Conservation (phyloP, 2,329 filamentous ascomycete genomes). For the Penicillium griseofulvum region DNA sequence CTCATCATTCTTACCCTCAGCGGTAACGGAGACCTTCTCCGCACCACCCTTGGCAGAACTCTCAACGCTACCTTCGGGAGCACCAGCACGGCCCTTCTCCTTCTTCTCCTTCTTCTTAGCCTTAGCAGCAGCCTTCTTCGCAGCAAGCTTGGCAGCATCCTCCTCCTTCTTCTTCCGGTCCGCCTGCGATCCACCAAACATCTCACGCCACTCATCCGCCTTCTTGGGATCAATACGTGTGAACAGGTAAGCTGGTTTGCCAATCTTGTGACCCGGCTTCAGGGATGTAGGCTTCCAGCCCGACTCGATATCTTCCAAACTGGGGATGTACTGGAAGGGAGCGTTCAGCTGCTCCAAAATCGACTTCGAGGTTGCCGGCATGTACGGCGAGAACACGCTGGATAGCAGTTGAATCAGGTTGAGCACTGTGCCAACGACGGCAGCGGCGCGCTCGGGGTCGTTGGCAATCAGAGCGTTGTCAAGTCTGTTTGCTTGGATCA, state of each 20-base stretch:
- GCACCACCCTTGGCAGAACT: slow-evolving; percentile 36
- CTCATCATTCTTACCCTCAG: slow-evolving; percentile 30
- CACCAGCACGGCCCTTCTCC: slow-evolving; percentile 31
- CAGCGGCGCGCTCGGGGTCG: slow-evolving; percentile 58
- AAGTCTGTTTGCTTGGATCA: slow-evolving; percentile 60
- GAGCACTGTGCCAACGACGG: slow-evolving; percentile 72
- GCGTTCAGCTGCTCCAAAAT: slow-evolving; percentile 75
- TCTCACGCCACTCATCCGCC: slow-evolving; percentile 76
- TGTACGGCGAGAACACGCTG: slow-evolving; percentile 75
- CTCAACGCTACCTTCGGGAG: slow-evolving; percentile 34
- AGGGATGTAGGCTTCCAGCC: slow-evolving; percentile 62
- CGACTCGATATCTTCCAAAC: slow-evolving; percentile 48
- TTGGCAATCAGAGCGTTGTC: slow-evolving; percentile 61
- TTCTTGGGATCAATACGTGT: slow-evolving; percentile 78
- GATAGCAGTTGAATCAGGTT: slow-evolving; percentile 83
- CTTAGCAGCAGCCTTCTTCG: slow-evolving; percentile 40
- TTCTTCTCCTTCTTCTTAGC: slow-evolving; percentile 36
- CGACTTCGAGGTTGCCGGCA: slow-evolving; percentile 71
- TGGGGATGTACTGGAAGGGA: slow-evolving; percentile 60
- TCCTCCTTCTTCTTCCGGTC: slow-evolving; percentile 68
- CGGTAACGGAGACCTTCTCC: slow-evolving; percentile 24
- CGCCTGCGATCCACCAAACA: slow-evolving; percentile 66
- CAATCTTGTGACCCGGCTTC: slow-evolving; percentile 74
- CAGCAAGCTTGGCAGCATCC: slow-evolving; percentile 41
- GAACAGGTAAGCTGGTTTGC: slow-evolving; percentile 77